phyloP scores from a whole-genome alignment of 2,329 filamentous ascomycete species.

The Phialemoniopsis sp. region DNA sequence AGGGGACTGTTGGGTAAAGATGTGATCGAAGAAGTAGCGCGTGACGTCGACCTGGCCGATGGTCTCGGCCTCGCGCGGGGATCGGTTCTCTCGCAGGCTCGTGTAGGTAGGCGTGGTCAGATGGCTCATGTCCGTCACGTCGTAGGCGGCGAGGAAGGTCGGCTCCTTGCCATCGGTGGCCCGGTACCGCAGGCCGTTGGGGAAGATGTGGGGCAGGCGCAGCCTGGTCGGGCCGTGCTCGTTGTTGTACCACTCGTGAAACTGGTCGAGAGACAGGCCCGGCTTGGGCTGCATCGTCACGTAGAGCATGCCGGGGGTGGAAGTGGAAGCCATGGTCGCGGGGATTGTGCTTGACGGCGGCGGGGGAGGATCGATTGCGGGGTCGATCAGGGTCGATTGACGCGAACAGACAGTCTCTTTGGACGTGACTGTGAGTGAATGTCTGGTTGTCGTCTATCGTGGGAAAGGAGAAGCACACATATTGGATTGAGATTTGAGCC shows the following conservation, averaged over 20 bases:
- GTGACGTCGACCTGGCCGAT: conserved; percentile 60
- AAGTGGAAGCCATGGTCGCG: conserved; percentile 7
- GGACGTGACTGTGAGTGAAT: too few relatives aligned
- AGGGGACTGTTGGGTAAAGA: conserved; percentile 50
- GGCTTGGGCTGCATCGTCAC: conserved; percentile 81
- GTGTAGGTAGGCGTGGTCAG: conserved; percentile 70
- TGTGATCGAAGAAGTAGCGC: conserved; percentile 66
- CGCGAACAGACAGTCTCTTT: too few relatives aligned
- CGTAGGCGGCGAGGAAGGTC: conserved; percentile 76
- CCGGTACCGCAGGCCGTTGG: conserved; percentile 75
- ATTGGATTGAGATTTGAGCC: too few relatives aligned
- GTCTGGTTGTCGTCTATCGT: too few relatives aligned
- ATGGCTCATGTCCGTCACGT: conserved; percentile 70
- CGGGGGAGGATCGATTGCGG: too few relatives aligned
- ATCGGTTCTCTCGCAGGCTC: conserved; percentile 54
- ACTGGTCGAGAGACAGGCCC: conserved; percentile 61
- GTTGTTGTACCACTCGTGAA: conserved; percentile 94
- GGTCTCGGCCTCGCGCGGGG: conserved; percentile 46
- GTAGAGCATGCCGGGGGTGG: conserved; percentile 67
- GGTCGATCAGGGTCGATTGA: too few relatives aligned
- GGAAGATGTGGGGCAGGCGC: conserved; percentile 67
- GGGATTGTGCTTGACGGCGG: too few relatives aligned
- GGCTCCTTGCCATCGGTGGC: conserved; percentile 61
- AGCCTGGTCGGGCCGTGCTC: conserved; percentile 83
- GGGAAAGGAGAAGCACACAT: too few relatives aligned